Base-by-base conservation (phyloP, 2,329 filamentous ascomycete genomes). In the Fusarium ambrosium region DNA sequence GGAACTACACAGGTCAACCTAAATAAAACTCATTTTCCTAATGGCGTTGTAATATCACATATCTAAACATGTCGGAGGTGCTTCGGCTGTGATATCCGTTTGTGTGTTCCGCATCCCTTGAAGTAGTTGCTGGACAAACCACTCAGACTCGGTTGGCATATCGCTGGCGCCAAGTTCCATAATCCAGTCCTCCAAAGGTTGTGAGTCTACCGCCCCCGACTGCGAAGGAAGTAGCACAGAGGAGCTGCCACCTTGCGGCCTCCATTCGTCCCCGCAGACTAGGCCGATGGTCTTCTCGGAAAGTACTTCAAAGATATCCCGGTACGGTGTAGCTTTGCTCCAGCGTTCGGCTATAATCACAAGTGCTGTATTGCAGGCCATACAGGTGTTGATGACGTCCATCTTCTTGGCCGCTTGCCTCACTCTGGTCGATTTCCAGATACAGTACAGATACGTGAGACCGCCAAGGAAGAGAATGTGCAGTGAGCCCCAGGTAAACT, bases 381-480 rank as follows among this genome's bases (percentile, higher is more conserved):
- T 82, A 66, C 81, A 83, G 0, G 81, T 83, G 22, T 74, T 80
- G 51, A 79, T 76, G 1, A 83, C 79, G n/a, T 75, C 72, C 68
- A 69, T 73, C n/a, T 51, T 71, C 16, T 70, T 62, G 5, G 63
- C 62, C 1, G 53, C 53, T 16, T 69, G 71, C 10, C 71, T 58
- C 9, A 78, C 48, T 18, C 39, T 68, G 16, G 61, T 20, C 1
- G 75, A 77, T 34, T 69, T 77, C 76, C 74, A 78, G 10, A 83
- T 71, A 60, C 81, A 82, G 68, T 82, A 81, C 1, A 83, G 74
- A 51, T 82, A 84, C 0, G 81, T 84, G 22, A 84, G 69, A 0
- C 82, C 82, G 3, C 71, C 81, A 0, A 82, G 71, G 60, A 84
- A 84, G 13, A 83, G 77, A 3, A 82, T 81, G 59, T 84, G 82